A percentile compares a stretch with the other conserved stretches of the same genome.
Conservation (phyloP, 345 rosid species). For the Luvunga scandens region DNA sequence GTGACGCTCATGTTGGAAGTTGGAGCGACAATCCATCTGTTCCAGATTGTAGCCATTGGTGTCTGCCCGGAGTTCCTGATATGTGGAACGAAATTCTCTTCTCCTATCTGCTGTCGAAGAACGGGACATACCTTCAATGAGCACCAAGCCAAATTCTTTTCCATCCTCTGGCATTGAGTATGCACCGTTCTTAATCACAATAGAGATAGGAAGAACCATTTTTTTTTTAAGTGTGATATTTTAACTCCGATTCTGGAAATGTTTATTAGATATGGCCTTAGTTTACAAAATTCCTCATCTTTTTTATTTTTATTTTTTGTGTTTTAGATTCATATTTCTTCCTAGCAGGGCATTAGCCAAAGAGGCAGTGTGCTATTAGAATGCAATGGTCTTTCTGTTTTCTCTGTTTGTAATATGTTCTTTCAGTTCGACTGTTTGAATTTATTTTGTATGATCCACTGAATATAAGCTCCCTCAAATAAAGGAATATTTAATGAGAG, state of each 20-base stretch:
- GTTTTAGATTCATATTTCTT: background rate
- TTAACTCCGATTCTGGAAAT: background rate
- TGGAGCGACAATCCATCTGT: constrained; percentile 67
- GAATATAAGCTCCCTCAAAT: too few relatives aligned
- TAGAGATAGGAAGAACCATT: background rate
- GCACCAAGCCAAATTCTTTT: background rate
- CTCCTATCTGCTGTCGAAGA: constrained; percentile 30
- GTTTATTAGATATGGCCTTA: background rate
- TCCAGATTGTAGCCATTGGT: constrained; percentile 78
- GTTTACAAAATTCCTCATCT: background rate
- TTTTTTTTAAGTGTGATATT: background rate
- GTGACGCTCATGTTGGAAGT: constrained; percentile 62
- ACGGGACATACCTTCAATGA: constrained; percentile 3
- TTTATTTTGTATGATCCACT: too few relatives aligned
- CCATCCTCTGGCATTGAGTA: background rate
- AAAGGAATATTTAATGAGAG: too few relatives aligned
- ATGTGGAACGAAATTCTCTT: constrained; percentile 60
- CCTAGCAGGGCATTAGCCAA: too few relatives aligned
- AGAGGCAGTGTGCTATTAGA: too few relatives aligned
- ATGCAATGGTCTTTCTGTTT: background rate
- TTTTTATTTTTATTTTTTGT: too few relatives aligned
- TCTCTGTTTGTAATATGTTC: too few relatives aligned
- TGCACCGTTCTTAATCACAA: background rate
- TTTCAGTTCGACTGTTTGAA: too few relatives aligned
- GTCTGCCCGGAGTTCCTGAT: constrained; percentile 79